phyloP scores from a whole-genome alignment of 192 early-diverging fungal genomes.

The Cladochytrium replicatum region DNA sequence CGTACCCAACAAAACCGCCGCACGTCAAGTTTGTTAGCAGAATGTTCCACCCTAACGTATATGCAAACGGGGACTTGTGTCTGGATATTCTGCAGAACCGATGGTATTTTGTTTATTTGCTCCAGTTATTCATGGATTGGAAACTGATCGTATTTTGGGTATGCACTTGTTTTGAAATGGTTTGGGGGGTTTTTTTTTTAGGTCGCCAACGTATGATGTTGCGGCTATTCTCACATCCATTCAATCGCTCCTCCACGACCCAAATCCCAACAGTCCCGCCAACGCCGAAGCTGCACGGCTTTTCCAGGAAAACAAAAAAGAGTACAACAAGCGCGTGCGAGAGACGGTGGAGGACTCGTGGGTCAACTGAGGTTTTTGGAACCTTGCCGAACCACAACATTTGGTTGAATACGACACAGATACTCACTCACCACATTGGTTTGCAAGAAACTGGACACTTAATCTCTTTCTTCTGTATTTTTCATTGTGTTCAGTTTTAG shows the following conservation, averaged over 20 bases:
- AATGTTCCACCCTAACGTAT: constrained; percentile 98
- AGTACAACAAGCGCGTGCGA: constrained; percentile 80
- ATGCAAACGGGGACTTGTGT: constrained; percentile 94
- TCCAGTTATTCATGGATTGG: constrained; percentile 2
- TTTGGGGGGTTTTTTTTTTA: background rate
- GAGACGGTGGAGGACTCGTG: constrained; percentile 88
- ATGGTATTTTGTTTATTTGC: constrained; percentile 42
- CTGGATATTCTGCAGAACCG: constrained; percentile 96
- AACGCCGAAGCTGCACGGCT: constrained; percentile 93
- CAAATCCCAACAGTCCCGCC: constrained; percentile 92
- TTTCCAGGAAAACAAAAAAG: constrained; percentile 87
- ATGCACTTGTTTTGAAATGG: background rate
- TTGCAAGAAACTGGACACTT: too few species aligned
- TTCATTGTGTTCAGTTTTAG: too few species aligned
- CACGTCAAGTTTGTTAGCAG: constrained; percentile 84
- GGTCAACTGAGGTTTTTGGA: too few species aligned
- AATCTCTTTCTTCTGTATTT: too few species aligned
- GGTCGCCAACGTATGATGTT: constrained; percentile 88
- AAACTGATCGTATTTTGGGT: background rate
- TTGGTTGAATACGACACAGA: too few species aligned
- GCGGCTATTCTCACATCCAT: constrained; percentile 90
- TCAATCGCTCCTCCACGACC: constrained; percentile 92
- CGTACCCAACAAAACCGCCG: constrained; percentile 96
- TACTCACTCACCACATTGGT: too few species aligned
- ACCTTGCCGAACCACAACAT: too few species aligned